Base-by-base conservation (phyloP, 2,329 filamentous ascomycete species). In the Ilyonectria robusta region DNA sequence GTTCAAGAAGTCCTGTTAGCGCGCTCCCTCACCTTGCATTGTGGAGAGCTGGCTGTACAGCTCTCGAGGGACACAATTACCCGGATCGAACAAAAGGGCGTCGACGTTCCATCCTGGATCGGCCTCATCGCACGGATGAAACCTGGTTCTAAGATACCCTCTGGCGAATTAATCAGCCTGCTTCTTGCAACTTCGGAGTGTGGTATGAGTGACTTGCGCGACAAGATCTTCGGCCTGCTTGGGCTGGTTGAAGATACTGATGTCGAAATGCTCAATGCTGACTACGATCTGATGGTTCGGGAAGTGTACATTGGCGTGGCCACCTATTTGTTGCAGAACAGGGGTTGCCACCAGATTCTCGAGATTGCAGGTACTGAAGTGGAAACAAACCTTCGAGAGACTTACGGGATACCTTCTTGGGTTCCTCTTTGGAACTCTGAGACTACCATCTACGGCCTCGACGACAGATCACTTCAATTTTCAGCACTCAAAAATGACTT, bases 241-340 rank as follows among this genome's bases (percentile, higher is more conserved):
- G 68, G 67, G 15, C 33, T 70, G 5, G 40, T 67, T 6, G 46
- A 54, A n/a, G 47, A 48, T 8, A 21, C 59, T 17, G 55, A 59
- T 26, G n/a, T n/a, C 4, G 57, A 63, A 1, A 15, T 4, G 5
- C 31, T 70, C 9, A 57, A 37, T 17, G 67, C 59, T 8, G 56
- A 70, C 9, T 70, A 70, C n/a, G 59, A 63, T 11, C 37, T 70
- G 10, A 69, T 26, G 42, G 62, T 69, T n/a, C 55, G 68, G 10
- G 68, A 70, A 48, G 68, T 70, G 13, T 69, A 59, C 13, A 70
- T 70, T 29, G 68, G 68, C 19, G 59, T 64, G 37, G 67, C 68
- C 0, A 17, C 67, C 13, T 70, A 69, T 19, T 21, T 69, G 13
- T 48, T 70, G 9, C 62, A 57, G 26, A 29, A 57, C 6, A 40